These are phyloP conservation scores for Leccinum disarticulatum DNA, from an alignment of 768 basidiomycete species.

Conservation along the genomic window DNA sequence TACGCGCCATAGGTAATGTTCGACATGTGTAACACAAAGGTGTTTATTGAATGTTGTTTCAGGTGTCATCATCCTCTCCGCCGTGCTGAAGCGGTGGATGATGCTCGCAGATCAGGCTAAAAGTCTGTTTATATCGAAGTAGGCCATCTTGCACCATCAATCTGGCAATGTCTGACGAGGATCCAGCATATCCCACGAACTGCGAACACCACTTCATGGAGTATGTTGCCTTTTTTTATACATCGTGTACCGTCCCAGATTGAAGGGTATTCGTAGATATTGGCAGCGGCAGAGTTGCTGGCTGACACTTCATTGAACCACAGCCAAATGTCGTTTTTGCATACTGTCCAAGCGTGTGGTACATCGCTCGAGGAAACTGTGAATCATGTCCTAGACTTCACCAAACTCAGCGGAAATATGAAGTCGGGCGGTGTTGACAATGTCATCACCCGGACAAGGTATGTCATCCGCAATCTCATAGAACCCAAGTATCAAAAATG, in stretches of 20 bases:
- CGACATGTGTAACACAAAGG: not conserved
- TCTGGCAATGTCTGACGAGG: slow-evolving; percentile 7
- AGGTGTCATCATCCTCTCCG: slow-evolving; percentile 91
- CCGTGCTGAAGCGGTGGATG: slow-evolving; percentile 90
- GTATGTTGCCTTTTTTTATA: slow-evolving; percentile 39
- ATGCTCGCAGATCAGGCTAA: slow-evolving; percentile 94
- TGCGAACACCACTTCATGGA: slow-evolving; percentile 90
- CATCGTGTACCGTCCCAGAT: not conserved
- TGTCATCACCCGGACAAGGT: slow-evolving; percentile 68
- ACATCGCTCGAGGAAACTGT: slow-evolving; percentile 96
- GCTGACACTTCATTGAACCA: slow-evolving; percentile 80
- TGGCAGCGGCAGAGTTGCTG: slow-evolving; percentile 90
- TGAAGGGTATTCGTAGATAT: slow-evolving; percentile 48
- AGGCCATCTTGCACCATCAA: slow-evolving; percentile 19
- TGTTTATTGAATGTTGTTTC: slow-evolving; percentile 4
- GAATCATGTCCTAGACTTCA: slow-evolving; percentile 95
- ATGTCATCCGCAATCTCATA: slow-evolving; percentile 24
- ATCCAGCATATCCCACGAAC: slow-evolving; percentile 81
- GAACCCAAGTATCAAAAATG: not conserved
- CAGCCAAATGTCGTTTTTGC: slow-evolving; percentile 81
- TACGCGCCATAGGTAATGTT: slow-evolving; percentile 77
- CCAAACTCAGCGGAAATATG: slow-evolving; percentile 85
- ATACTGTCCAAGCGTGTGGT: slow-evolving; percentile 93
- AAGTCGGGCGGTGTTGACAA: slow-evolving; percentile 79
- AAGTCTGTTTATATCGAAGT: slow-evolving; percentile 91